Evolutionary conservation across 257 asterid genomes (phyloP), one percentile per base, ranked within the genome.

Genomic region (Solanum ahanhuiri): DNA sequence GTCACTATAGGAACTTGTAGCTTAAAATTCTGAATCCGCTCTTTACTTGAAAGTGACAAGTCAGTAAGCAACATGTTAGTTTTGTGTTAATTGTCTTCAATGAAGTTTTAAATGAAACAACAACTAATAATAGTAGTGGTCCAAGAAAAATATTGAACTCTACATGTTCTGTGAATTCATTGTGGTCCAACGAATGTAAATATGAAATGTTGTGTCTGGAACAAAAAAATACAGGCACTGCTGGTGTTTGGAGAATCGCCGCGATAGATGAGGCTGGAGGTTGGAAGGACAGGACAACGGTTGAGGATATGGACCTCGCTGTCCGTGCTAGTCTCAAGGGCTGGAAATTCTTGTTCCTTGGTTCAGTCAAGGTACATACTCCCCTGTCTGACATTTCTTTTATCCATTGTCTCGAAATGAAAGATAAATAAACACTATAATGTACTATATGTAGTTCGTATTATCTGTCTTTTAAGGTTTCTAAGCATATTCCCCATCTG

Each of bases 261-360:
- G 99, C 99, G 3, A 92, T 96, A 18, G 95, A 95, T 3, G 98
- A 96, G 93, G 99, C 99, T 5, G 99, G 98, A 45, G 99, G 99
- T 70, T 96, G 99, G 99, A 96, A 96, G 76, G 98, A 93, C 41
- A 93, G 98, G 58, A 96, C 99, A 3, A 96, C 99, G 0, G 98
- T 96, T 0, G 99, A 96, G 89, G 99, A 96, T 82, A 96, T 96
- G 99, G 99, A 96, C 88, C 92, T 96, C 41, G 98, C 98, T 28
- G 98, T 96, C n/a, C 98, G 99, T 0, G 99, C 98, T 39, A 93
- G 94, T 87, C 98, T 96, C 45, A 93, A 91, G 76, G 99, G 99
- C 54, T 96, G 99, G 99, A 96, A 94, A 86, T 96, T 96, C 89
- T 85, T 96, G 85, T 96, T 92, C 90, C 95, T 96, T 34, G 95